Evolutionary conservation across 345 rosid genomes (phyloP).

Genomic region (Nasturtium officinale): DNA sequence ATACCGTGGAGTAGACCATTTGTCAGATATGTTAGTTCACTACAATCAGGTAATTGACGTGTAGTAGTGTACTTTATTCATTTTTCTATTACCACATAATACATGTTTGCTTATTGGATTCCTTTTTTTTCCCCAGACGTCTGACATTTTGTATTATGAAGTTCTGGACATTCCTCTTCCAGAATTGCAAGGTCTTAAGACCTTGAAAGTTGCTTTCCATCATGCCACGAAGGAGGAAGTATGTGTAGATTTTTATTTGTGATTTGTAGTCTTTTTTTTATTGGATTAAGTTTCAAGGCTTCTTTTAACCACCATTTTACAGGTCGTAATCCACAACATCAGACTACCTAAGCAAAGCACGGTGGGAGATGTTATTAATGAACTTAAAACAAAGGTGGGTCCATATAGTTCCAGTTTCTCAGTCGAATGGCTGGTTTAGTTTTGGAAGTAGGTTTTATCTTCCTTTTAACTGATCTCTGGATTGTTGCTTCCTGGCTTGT

Average conservation of each 20-base stretch:
- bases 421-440: constrained; percentile 20
- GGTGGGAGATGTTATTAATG: constrained; percentile 88
- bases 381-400: constrained; percentile 80
- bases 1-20: constrained; percentile 82
- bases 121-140: constrained; percentile 51
- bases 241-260: constrained; percentile 39
- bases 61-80: constrained; percentile 14
- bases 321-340: constrained; percentile 84
- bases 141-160: constrained; percentile 94
- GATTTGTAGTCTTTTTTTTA: constrained; percentile 2
- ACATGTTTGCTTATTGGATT: constrained; percentile 34
- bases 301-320: constrained; percentile 39
- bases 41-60: constrained; percentile 71
- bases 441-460: constrained; percentile 3
- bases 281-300: constrained; percentile 20
- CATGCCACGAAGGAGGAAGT: constrained; percentile 85
- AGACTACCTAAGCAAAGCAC: constrained; percentile 93
- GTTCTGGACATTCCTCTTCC: constrained; percentile 96
- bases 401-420: not conserved
- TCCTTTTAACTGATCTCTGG: constrained; percentile 12
- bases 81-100: constrained; percentile 24
- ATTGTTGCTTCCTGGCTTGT: not conserved
- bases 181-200: constrained; percentile 86
- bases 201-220: constrained; percentile 83
- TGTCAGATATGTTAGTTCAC: constrained; percentile 89